A percentile compares a stretch with the other conserved stretches of the same genome.
phyloP scores from a whole-genome alignment of 2,329 filamentous ascomycete genomes.

The Diaporthe sp. region DNA sequence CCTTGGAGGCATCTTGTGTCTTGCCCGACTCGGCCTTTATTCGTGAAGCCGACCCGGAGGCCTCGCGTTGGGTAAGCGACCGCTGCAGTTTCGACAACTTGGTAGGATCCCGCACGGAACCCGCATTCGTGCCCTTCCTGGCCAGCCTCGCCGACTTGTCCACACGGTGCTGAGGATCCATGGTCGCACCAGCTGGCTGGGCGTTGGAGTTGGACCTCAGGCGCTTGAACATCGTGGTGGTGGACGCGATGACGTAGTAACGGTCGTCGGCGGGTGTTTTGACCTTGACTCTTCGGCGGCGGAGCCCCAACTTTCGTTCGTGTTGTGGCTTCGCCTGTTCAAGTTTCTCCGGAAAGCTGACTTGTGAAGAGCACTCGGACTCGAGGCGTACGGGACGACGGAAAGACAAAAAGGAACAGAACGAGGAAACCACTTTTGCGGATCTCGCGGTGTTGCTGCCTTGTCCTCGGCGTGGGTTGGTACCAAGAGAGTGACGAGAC shows the following conservation, averaged over 20 bases:
- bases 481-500: constrained; percentile 63
- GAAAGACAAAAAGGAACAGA: constrained; percentile 46
- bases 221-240: constrained; percentile 86
- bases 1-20: constrained; percentile 22
- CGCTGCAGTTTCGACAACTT: constrained; percentile 89
- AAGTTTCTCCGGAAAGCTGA: constrained; percentile 30
- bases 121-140: constrained; percentile 62
- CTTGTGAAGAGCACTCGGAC: constrained; percentile 40
- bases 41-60: constrained; percentile 41
- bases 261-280: constrained; percentile 29
- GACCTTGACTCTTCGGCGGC: constrained; percentile 26
- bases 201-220: constrained; percentile 78
- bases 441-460: constrained; percentile 31
- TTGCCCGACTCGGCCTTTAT: constrained; percentile 31
- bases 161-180: constrained; percentile 68
- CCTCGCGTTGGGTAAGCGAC: constrained; percentile 71
- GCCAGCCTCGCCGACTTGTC: constrained; percentile 88
- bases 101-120: constrained; percentile 73
- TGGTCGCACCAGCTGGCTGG: constrained; percentile 44
- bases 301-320: constrained; percentile 31
- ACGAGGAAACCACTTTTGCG: constrained; percentile 45
- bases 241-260: constrained; percentile 45
- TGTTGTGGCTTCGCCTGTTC: constrained; percentile 29
- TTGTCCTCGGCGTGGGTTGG: constrained; percentile 40
- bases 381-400: constrained; percentile 44